Evolutionary conservation across 441 rosid genomes (phyloP), one percentile per base, ranked within the genome.

Genomic region (Corymbia citriodora): DNA sequence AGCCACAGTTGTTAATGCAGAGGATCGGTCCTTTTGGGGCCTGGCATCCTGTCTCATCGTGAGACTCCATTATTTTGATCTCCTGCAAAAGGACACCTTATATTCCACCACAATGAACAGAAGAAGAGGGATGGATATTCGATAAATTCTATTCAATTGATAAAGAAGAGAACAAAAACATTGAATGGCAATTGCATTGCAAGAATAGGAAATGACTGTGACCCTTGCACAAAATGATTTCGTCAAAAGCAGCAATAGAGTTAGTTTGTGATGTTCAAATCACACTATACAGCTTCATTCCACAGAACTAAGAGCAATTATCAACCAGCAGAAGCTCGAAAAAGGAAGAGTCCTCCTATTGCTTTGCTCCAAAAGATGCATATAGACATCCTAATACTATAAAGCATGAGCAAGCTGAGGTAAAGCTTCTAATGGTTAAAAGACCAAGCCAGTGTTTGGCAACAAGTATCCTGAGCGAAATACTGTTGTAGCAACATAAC

Each of bases 31-130:
- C 91, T 88, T 92, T 92, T 33, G 91, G 94, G 36, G 94, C 93
- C 88, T 92, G 92, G 92, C 93, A 92, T 87, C 93, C 94, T 49
- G 94, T 93, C 90, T 93, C 94, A 90, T 93, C 92, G 7, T 92
- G 94, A 87, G 95, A 93, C 81, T 94, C 94, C 95, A 94, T 94
- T 89, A 90, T 90, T 89, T 88, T 55, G 87, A 87, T 83, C 61
- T 88, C 90, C 94, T 93, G 92, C 87, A 55, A 79, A 72, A 55
- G 89, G 68, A 82, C 33, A 55, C 89, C 29, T 81, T 87, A 74
- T 12, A 40, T 79, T 87, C 52, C 8, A 85, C 55, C n/a, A n/a
- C 18, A 74, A 79, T 49, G 74, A 54, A 89, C 40, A 55, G 23
- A 63, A 53, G 45, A 85, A 55, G 27, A 70, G 40, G 36, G 45